Evolutionary conservation across 371 early-diverging fungal genomes (phyloP).

Genomic region (Zancudomyces culisetae): DNA sequence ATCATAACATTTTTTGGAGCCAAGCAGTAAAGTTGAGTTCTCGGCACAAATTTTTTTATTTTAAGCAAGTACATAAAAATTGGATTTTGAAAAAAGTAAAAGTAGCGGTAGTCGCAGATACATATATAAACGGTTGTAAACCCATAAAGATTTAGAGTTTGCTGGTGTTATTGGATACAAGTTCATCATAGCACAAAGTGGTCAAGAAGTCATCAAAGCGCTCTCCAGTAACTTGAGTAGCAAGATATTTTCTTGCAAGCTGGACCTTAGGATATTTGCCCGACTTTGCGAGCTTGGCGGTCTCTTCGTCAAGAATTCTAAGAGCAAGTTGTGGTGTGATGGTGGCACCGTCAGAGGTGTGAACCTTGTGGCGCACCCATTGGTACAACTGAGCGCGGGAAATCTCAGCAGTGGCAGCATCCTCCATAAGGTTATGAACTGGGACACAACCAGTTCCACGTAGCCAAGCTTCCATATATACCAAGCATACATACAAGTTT

Average conservation of each 20-base stretch:
- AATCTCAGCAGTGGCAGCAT: conserved; percentile 95
- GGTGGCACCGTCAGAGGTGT: conserved; percentile 55
- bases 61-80: no score
- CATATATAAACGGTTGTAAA: no score
- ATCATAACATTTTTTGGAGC: no score
- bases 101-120: no score
- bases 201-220: conserved; percentile 87
- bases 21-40: no score
- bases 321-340: conserved; percentile 56
- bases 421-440: conserved; percentile 91
- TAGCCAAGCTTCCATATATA: conserved; percentile 93
- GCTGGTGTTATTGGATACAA: conserved; percentile 19
- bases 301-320: conserved; percentile 70
- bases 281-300: conserved; percentile 45
- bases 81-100: no score
- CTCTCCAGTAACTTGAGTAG: conserved; percentile 56
- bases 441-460: conserved; percentile 90
- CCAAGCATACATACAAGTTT: conserved; percentile 77
- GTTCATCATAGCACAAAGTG: conserved; percentile 57
- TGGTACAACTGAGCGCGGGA: conserved; percentile 91
- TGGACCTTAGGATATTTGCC: conserved; percentile 43
- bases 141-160: conserved; percentile 23
- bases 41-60: no score
- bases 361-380: conserved; percentile 79
- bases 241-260: conserved; percentile 56